Base-by-base conservation (phyloP, 208 protist genomes). In the Plasmodiophora brassicae region DNA sequence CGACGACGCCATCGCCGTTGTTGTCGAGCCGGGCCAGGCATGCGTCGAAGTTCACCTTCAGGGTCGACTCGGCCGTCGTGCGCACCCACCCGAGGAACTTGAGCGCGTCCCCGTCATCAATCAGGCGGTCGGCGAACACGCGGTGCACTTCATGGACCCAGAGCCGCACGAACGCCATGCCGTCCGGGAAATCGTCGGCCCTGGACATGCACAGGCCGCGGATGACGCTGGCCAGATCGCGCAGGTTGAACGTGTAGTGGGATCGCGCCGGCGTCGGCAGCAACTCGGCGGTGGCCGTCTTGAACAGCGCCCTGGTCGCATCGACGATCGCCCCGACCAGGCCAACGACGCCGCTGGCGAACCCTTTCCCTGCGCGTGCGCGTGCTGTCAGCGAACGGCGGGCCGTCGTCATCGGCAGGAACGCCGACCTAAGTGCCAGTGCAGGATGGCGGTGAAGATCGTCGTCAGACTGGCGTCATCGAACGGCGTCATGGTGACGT, bases 91-190 rank as follows among this genome's bases (percentile, higher is more conserved):
- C 32, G 5, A 86, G 32, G 32, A 86, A 86, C 32, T 71, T 86
- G 45, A 86, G 20, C 28, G 45, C 5, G 46, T 86, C 84, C 10
- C n/a, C 84, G 36, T 86, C 84, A 71, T 60, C 46, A 89, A 97
- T 92, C 0, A 99, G 95, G 65, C 98, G 96, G 91, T 99, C 98
- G 10, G 96, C 93, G 93, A 99, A 99, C 41, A 98, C 97, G 35
- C 97, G 95, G 89, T 93, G 93, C 88, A 95, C 93, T 92, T 99
- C 98, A 89, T 99, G 97, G 32, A 95, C 84, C 97, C 97, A 99
- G 45, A 99, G 89, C 20, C 95, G 91, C 8, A 97, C 46, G 28
- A 99, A 88, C 36, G 88, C 89, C 20, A 90, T 46, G 0, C 91
- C 78, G 39, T 91, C 92, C 1, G 85, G 88, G 45, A 96, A 92